Base-by-base conservation (phyloP, 164 flowering plant species). In the Vitis rotundifolia region DNA sequence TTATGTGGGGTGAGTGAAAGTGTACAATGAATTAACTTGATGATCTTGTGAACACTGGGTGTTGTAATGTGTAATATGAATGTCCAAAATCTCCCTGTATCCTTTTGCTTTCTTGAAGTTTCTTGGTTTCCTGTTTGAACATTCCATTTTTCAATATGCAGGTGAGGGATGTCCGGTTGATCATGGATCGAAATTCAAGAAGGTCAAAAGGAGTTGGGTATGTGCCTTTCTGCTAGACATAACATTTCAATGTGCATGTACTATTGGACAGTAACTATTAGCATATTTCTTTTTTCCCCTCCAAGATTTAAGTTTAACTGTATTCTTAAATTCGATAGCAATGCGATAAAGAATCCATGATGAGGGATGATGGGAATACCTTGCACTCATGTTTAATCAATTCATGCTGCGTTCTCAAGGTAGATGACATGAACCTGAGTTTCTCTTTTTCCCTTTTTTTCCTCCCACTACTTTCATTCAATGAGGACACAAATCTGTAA, bases 121-220 rank as follows among this genome's bases (percentile, higher is more conserved):
- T 57, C n/a, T 59, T 15, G 13, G 16, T 51, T 66, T 22, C 6
- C 8, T 0, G 3, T 67, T 53, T 64, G 49, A 67, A 18, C 59
- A 44, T 44, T 59, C 13, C 4, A 0, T 72, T 61, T 66, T 26
- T n/a, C 64, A 15, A 13, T 79, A 71, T 80, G 71, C 86, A 95
- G 99, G 99, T 95, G 70, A 84, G 99, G 74, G 99, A 95, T 84
- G 99, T 95, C 4, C 85, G 94, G 16, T 77, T 95, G 68, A 95
- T 95, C 70, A 95, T 95, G 99, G 99, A 95, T 59, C 84, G 99
- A 54, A 95, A 95, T 69, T 91, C 98, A 49, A 87, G 99, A 76
- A 84, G 99, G 9, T 95, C 99, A 68, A 95, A 95, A 75, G 99
- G 99, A 79, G 99, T 95, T 80, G 99, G 99, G 99, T 95, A 95